Evolutionary conservation across 2,329 filamentous ascomycete species (phyloP), one percentile per base, ranked within the genome.

Genomic region (Clarireedia monteithiana): DNA sequence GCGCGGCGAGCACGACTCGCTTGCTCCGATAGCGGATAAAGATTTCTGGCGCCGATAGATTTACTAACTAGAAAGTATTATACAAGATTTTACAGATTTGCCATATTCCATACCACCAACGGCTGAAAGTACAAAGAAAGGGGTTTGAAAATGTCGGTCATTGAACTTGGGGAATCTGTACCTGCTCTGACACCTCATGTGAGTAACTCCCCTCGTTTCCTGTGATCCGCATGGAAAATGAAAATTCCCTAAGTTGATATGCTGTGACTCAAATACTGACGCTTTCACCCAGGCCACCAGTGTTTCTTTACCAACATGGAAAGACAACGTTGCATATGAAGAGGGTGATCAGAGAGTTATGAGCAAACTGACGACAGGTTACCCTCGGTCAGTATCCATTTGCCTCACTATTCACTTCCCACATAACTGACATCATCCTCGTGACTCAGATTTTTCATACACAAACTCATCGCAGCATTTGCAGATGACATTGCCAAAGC

Each of bases 301-400:
- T 71, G 92, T 97, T 44, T 97, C 94, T 15, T 76, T 99, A 26
- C 94, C 94, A 40, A 95, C 91, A 73, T 99, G 94, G 94, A 80
- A 79, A 62, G 79, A 91, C 62, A 97, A 95, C 66, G 78, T 99
- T 40, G 92, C 84, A 42, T 99, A 99, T 68, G 94, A 99, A 71
- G 91, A 99, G 71, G 92, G 91, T 50, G 81, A 95, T 69, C 76
- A 85, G 56, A 94, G 89, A 86, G 89, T 99, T n/a, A 62, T 94
- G 17, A 81, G 79, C 60, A 86, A 85, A 68, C 87, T 99, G 91
- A 79, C 82, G 62, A 95, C 88, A 46, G 94, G 94, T 38, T 99
- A 99, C 71, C 94, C 94, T 59, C 82, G 88, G 85, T 89, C 71
- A 57, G 57, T 49, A 42, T 36, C n/a, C 39, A 46, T 34, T 15